Evolutionary conservation across 257 asterid genomes (phyloP), one percentile per base, ranked within the genome.

Genomic region (Anisodus tanguticus): DNA sequence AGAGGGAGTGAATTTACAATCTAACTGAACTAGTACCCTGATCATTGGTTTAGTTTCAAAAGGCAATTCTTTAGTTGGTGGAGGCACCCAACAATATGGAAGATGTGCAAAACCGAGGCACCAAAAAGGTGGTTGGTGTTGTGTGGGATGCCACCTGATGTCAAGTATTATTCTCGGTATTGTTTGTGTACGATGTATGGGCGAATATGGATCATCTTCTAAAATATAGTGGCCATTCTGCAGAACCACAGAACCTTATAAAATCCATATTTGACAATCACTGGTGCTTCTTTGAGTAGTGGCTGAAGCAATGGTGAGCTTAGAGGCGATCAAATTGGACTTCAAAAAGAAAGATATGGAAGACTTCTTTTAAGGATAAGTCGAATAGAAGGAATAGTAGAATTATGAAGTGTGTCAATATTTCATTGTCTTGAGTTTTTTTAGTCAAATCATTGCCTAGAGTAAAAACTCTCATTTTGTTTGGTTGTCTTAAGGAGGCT

Each of bases 1-100:
- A 12, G 43, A 74, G 22, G 80, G 60, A 19, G 81, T 74, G 45
- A 22, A 49, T 26, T 49, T 11, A 74, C 81, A 11, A 49, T 62
- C 45, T 22, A 22, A 49, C 62, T 74, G 81, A 22, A 6, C 45
- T 49, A 71, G 57, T 70, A 70, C 55, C 13, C 35, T 17, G 79
- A 41, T 17, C 53, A 70, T 70, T 70, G 55, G 8, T 70, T 41
- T 70, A 70, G 79, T 69, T 69, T 69, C 54, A 39, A 69, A 39
- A 70, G 79, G 55, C 31, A 70, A 41, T 41, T 41, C 26, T 15
- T 17, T 35, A 67, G 49, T 67, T 45, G 15, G 78, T 16, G 35
- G 35, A 15, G 78, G 71, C 43, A 26, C 53, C 35, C 45, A 47
- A 19, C 4, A 16, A 41, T 70, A 70, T 41, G 78, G 55, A 70